Evolutionary conservation across 805 yeast genomes (phyloP), one percentile per base, ranked within the genome.

Genomic region (Kodamaea laetipori): DNA sequence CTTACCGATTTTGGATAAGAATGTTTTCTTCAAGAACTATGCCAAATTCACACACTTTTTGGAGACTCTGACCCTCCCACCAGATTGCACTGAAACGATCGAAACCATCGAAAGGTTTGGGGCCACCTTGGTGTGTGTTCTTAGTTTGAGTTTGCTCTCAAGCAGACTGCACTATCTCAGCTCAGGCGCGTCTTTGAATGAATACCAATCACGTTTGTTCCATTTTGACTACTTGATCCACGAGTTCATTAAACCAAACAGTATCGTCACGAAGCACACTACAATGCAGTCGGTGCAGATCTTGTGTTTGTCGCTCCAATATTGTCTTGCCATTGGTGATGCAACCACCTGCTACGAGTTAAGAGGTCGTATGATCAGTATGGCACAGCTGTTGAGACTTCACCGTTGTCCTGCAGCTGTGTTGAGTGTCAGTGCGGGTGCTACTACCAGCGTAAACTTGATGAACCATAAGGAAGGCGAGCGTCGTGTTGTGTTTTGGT

Each of bases 361-460:
- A 32, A 73, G 96, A 46, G 90, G 92, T 33, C 73, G 81, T 52
- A 82, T 84, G 6, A 79, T 84, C 9, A 82, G 89, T 19, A 85
- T 87, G 90, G 83, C 90, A 4, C 95, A 87, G 54, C 94, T 89
- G 53, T 67, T 90, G 41, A 77, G 97, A 53, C 69, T 90, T 35
- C 95, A 89, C 59, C 73, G 95, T 52, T 85, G 95, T 61, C 96
- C 95, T 7, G 81, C 90, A 4, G 92, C 92, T 0, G 90, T 87
- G 3, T 66, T 84, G 39, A 92, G 92, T 1, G 74, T 84, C 2
- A 77, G 78, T 25, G 23, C 21, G 2, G 44, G 35, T 10, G 41
- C 27, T 28, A 45, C 49, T 11, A 18, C 37, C 15, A 59, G 54
- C 23, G 60, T 60, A 11, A 54, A 64, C 23, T 78, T 85, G 35